Base-by-base conservation (phyloP, 768 basidiomycete genomes). In the Mycena galopus region DNA sequence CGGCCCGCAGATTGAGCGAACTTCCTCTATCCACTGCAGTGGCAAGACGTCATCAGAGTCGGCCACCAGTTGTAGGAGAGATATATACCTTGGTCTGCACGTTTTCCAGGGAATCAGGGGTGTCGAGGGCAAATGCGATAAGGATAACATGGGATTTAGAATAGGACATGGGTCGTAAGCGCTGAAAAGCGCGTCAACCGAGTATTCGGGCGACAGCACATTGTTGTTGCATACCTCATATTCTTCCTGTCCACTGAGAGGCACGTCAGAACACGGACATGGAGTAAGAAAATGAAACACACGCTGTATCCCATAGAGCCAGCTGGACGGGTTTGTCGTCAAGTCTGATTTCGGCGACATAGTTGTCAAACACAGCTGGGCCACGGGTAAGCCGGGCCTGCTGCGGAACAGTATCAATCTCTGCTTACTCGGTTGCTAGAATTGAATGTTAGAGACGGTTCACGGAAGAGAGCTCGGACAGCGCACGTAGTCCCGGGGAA, bases 301-400 rank as follows among this genome's bases (percentile, higher is more conserved):
- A 98, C 97, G 98, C 98, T 65, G 98, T 99, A 88, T 99, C 98
- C 98, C 98, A 99, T 53, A 99, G 84, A 50, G 98, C 97, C 69
- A 99, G 84, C 82, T 99, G 97, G 21, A 99, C 96, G 42, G 97
- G 95, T 83, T 99, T 99, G 75, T 96, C 96, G 82, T 99, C 98
- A 64, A 99, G 87, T 76, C 96, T 88, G 78, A 99, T 98, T 87
- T 99, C 98, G 57, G 98, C 97, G 75, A 99, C 97, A 84, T 97
- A 98, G 80, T 99, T 99, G 83, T 98, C 97, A 79, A 98, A 98
- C 61, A 98, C 94, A 75, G 96, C 96, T 97, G 81, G 59, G 78
- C 37, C 47, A 75, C 73, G 37, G 65, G 66, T 74, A 58, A 75
- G 74, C 71, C 65, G 73, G 58, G 65, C 64, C 53, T 59, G 67